A percentile compares a stretch with the other conserved stretches of the same genome.
Evolutionary conservation across 1,284 basidiomycete genomes (phyloP).

Genomic region (Abortiporus biennis): DNA sequence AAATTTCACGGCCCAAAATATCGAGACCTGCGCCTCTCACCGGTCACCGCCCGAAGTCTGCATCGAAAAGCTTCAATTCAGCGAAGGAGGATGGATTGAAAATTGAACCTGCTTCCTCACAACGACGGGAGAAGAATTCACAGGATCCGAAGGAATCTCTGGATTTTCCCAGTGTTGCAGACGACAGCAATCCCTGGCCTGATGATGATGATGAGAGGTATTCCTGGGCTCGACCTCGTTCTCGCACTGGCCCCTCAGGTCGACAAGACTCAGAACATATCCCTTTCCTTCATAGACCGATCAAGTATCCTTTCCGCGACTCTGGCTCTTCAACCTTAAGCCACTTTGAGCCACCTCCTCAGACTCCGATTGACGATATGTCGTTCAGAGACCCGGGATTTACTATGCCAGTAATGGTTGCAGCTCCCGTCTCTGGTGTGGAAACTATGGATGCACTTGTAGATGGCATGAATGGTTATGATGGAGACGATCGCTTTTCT

Average conservation of each 20-base stretch:
- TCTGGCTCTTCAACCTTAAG: conserved; percentile 56
- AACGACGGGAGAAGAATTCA: too few species aligned
- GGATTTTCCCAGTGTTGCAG: conserved; percentile 18
- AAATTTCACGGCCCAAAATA: conserved; percentile 15
- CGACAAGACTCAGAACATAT: conserved; percentile 37
- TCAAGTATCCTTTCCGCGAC: conserved; percentile 41
- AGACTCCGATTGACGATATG: conserved; percentile 54
- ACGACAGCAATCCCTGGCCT: conserved; percentile 11
- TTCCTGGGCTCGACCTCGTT: conserved; percentile 32
- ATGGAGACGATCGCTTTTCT: conserved; percentile 46
- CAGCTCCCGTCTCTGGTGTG: conserved; percentile 70
- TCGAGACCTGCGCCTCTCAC: conserved; percentile 18
- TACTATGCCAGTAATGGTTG: conserved; percentile 60
- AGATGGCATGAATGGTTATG: conserved; percentile 71
- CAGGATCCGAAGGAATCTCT: conserved; percentile 11
- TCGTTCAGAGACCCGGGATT: conserved; percentile 40
- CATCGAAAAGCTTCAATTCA: conserved; percentile 18
- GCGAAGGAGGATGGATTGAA: conserved; percentile 15
- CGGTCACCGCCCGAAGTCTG: conserved; percentile 14
- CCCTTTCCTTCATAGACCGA: conserved; percentile 21
- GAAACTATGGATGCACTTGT: conserved; percentile 83
- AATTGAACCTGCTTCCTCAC: too few species aligned
- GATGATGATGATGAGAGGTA: conserved; percentile 15
- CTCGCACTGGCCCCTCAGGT: conserved; percentile 44
- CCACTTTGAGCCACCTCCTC: conserved; percentile 57